A percentile compares a stretch with the other conserved stretches of the same genome.
Conservation (phyloP, 2,329 filamentous ascomycete species). For the Trichoderma arundinaceum region DNA sequence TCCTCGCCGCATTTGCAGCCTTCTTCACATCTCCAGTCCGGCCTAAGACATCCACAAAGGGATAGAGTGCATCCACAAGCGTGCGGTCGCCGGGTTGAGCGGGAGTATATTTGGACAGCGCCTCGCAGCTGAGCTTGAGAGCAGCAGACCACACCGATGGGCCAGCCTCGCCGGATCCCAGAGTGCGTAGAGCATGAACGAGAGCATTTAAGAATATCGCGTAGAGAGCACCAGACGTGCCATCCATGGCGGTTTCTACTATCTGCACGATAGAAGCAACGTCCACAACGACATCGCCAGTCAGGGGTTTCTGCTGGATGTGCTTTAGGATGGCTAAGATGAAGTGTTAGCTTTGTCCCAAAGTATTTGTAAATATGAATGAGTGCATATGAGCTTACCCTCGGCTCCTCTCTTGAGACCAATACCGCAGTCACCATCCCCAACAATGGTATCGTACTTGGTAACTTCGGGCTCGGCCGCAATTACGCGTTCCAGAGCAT, state of each 20-base stretch:
- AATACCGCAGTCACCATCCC: constrained; percentile 89
- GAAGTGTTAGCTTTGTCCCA: constrained; percentile 34
- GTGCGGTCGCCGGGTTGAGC: constrained; percentile 89
- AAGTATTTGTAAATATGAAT: neutral
- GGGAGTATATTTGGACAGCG: constrained; percentile 83
- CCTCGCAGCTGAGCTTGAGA: constrained; percentile 71
- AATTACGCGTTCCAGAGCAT: constrained; percentile 66
- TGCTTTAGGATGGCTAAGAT: constrained; percentile 58
- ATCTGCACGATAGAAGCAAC: constrained; percentile 59
- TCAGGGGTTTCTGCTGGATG: constrained; percentile 51
- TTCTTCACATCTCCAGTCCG: constrained; percentile 69
- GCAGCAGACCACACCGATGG: constrained; percentile 64
- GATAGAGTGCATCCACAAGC: constrained; percentile 84
- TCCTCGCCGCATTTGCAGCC: constrained; percentile 76
- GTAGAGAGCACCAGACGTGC: constrained; percentile 65
- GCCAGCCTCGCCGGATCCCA: constrained; percentile 49
- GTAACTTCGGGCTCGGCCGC: constrained; percentile 74
- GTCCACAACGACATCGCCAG: constrained; percentile 60
- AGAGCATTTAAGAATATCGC: constrained; percentile 92
- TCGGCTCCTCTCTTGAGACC: constrained; percentile 87
- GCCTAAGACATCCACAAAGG: constrained; percentile 77
- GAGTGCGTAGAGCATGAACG: constrained; percentile 63
- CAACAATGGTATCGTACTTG: constrained; percentile 79
- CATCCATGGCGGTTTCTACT: constrained; percentile 65
- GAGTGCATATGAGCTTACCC: constrained; percentile 50